These are phyloP conservation scores for Glutinoglossum americanum DNA, from an alignment of 495 filamentous ascomycete genomes.

Conservation along the genomic window DNA sequence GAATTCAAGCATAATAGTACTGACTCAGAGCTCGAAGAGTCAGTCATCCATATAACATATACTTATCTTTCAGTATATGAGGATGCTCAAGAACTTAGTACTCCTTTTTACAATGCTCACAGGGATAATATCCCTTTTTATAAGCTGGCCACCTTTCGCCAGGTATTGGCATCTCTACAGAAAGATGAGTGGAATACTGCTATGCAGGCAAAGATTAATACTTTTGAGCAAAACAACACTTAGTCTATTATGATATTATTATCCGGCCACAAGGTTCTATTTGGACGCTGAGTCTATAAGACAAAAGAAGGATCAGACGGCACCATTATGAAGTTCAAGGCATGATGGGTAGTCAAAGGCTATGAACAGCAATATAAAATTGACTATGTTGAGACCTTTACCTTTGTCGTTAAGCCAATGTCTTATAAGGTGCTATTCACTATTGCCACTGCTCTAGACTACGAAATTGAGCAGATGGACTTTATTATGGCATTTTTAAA, in stretches of 20 bases:
- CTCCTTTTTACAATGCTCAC: too few relatives aligned
- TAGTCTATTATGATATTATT: background rate
- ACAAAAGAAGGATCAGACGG: background rate
- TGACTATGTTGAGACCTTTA: slow-evolving; percentile 22
- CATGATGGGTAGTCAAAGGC: slow-evolving; percentile 6
- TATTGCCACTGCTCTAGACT: slow-evolving; percentile 10
- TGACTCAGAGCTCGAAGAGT: too few relatives aligned
- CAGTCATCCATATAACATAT: too few relatives aligned
- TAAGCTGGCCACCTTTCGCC: too few relatives aligned
- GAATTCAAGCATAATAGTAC: too few relatives aligned
- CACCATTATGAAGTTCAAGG: slow-evolving; percentile 2
- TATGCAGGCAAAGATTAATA: background rate
- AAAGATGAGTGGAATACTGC: background rate
- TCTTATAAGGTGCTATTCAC: slow-evolving; percentile 16
- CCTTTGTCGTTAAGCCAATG: slow-evolving; percentile 20
- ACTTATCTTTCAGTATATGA: too few relatives aligned
- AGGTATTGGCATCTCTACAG: too few relatives aligned
- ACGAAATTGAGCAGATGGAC: slow-evolving; percentile 18
- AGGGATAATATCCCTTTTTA: too few relatives aligned
- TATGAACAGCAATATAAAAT: slow-evolving; percentile 16
- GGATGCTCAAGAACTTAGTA: too few relatives aligned
- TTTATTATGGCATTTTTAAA: slow-evolving; percentile 18
- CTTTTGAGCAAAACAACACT: background rate
- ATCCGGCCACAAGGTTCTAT: background rate
- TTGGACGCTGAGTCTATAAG: slow-evolving; percentile 4